Evolutionary conservation across 2,329 filamentous ascomycete species (phyloP).

Genomic region (Hortaea sp.): DNA sequence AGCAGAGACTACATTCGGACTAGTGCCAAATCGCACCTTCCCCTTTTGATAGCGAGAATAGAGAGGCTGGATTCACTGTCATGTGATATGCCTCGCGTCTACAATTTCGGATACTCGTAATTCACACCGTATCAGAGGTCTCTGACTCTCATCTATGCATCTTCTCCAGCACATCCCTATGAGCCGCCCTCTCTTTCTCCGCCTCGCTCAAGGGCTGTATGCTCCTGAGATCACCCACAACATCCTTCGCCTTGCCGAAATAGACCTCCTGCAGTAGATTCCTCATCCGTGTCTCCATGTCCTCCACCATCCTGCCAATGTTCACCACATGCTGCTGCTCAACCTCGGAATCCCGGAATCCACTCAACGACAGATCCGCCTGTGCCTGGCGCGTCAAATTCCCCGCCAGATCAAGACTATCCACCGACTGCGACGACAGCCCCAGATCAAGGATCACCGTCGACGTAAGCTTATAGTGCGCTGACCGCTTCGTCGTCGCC

Average conservation of each 20-base stretch:
- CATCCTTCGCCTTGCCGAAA: conserved; percentile 98
- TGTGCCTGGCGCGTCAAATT: conserved; percentile 98
- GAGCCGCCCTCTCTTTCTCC: conserved; percentile 71
- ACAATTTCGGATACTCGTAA: neutral
- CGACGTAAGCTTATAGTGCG: conserved; percentile 95
- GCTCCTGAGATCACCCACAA: conserved; percentile 90
- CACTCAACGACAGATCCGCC: conserved; percentile 66
- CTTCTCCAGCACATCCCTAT: conserved; percentile 72
- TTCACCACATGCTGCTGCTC: conserved; percentile 94
- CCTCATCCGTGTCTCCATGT: conserved; percentile 99
- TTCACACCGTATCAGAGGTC: neutral
- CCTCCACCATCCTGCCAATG: conserved; percentile 86
- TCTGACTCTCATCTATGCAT: conserved; percentile 23
- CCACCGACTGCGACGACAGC: conserved; percentile 56
- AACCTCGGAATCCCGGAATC: conserved; percentile 45
- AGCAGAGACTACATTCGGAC: neutral
- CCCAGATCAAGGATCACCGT: conserved; percentile 90
- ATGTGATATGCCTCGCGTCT: no score
- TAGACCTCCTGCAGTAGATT: conserved; percentile 98
- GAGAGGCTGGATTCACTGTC: neutral
- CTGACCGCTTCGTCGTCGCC: conserved; percentile 61
- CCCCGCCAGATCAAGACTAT: conserved; percentile 82
- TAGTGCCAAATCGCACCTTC: neutral
- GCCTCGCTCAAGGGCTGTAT: conserved; percentile 74
- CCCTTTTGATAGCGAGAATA: neutral